phyloP scores from a whole-genome alignment of 768 basidiomycete genomes.

The Obba rivulosa region DNA sequence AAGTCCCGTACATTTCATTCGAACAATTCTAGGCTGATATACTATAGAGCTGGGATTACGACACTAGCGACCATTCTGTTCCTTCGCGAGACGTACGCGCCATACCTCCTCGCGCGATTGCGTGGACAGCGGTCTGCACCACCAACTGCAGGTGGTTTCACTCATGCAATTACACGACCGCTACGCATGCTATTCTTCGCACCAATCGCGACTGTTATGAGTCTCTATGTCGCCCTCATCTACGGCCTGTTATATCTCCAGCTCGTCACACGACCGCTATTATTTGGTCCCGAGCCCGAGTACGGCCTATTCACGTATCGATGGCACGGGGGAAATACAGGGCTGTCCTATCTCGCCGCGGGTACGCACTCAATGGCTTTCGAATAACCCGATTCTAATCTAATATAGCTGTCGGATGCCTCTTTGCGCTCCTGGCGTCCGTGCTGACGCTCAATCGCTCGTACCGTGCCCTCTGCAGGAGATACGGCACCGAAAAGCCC shows the following conservation, averaged over 20 bases:
- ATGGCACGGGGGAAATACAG: conserved; percentile 2
- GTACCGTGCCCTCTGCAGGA: conserved; percentile 3
- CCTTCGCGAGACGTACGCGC: conserved; percentile 3
- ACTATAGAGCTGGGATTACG: not conserved
- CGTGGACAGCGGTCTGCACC: conserved; percentile 1
- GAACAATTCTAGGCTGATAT: not conserved
- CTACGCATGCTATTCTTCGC: conserved; percentile 4
- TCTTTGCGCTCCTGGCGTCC: not conserved
- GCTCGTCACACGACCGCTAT: conserved; percentile 1
- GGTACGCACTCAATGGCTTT: not conserved
- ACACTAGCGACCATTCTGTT: conserved; percentile 2
- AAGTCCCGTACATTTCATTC: not conserved
- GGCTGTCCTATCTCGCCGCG: conserved; percentile 3
- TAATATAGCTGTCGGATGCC: conserved; percentile 1
- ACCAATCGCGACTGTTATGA: conserved; percentile 4
- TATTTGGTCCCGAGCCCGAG: conserved; percentile 1
- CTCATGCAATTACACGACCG: conserved; percentile 1
- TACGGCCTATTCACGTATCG: conserved; percentile 6
- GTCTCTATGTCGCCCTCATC: conserved; percentile 3
- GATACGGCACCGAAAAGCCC: conserved; percentile 1
- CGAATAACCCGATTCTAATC: too few relatives aligned
- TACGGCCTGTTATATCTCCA: conserved; percentile 6
- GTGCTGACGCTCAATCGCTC: conserved; percentile 1
- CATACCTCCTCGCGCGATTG: conserved; percentile 1
- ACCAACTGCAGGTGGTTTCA: not conserved